Conservation (phyloP, 176 grass and related monocot genomes). For the Triticum urartu region DNA sequence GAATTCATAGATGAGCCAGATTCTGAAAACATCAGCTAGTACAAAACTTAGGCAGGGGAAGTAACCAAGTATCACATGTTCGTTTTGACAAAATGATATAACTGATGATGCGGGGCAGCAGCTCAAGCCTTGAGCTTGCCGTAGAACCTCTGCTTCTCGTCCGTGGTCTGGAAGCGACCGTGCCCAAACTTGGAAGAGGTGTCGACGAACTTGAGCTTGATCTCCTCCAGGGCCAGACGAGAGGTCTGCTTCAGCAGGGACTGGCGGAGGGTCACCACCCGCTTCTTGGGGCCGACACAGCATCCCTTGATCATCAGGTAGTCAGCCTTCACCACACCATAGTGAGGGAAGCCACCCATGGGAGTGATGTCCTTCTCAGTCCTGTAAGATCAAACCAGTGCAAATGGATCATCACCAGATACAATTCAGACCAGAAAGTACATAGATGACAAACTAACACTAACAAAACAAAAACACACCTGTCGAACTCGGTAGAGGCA, state of each 20-base stretch:
- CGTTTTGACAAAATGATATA: conserved; percentile 18
- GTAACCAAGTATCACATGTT: conserved; percentile 24
- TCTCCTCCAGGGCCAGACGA: conserved; percentile 77
- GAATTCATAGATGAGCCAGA: conserved; percentile 17
- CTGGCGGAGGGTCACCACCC: conserved; percentile 87
- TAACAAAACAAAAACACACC: conserved; percentile 19
- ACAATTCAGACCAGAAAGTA: background rate
- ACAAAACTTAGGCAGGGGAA: conserved; percentile 35
- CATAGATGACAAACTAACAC: too few species aligned
- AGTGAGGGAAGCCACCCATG: conserved; percentile 97
- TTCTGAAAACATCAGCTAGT: conserved; percentile 33
- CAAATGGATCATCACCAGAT: background rate
- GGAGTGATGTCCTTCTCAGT: conserved; percentile 98
- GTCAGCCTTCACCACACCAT: conserved; percentile 83
- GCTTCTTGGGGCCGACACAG: conserved; percentile 91
- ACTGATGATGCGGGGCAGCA: background rate
- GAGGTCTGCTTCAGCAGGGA: conserved; percentile 88
- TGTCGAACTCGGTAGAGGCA: conserved; percentile 77
- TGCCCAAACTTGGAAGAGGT: conserved; percentile 98
- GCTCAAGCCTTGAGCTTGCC: conserved; percentile 64
- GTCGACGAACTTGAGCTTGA: conserved; percentile 97
- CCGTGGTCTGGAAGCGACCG: conserved; percentile 90
- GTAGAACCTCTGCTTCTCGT: conserved; percentile 85
- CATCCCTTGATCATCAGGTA: conserved; percentile 98
- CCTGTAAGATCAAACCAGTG: conserved; percentile 36